A percentile compares a stretch with the other conserved stretches of the same genome.
Evolutionary conservation across 306 rosid genomes (phyloP).

Genomic region (Morella rubra): DNA sequence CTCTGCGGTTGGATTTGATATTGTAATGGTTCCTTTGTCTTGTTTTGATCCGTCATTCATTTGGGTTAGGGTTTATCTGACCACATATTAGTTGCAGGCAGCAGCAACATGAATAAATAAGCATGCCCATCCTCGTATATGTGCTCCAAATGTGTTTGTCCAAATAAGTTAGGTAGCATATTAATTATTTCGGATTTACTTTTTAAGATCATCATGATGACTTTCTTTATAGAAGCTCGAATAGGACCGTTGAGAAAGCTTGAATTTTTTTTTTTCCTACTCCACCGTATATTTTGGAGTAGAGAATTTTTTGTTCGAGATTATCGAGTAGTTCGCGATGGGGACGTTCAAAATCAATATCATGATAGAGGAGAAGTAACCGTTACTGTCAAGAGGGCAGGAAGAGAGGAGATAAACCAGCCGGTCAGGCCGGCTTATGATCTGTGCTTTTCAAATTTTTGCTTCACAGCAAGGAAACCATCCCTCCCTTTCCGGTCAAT

Average conservation of each 20-base stretch:
- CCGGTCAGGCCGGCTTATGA: slow-evolving; percentile 52
- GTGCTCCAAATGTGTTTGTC: slow-evolving; percentile 6
- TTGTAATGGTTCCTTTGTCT: not conserved
- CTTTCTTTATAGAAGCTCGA: too few species aligned
- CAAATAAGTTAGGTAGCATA: slow-evolving; percentile 22
- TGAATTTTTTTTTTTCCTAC: not conserved
- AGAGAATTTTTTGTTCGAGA: not conserved
- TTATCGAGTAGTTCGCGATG: not conserved
- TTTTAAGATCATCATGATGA: too few species aligned
- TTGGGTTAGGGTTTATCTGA: not conserved
- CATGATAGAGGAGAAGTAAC: slow-evolving; percentile 24
- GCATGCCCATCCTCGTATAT: not conserved
- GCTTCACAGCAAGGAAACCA: slow-evolving; percentile 46
- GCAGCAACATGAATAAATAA: slow-evolving; percentile 22
- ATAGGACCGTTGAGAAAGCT: not conserved
- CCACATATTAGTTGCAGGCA: slow-evolving; percentile 4
- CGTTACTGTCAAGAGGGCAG: slow-evolving; percentile 40
- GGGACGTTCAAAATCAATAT: slow-evolving; percentile 7
- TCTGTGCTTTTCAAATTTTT: slow-evolving; percentile 31
- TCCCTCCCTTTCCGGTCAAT: slow-evolving; percentile 60
- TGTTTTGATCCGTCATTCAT: not conserved
- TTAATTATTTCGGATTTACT: not conserved
- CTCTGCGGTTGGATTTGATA: not conserved
- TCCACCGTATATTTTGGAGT: not conserved
- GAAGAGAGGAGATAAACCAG: slow-evolving; percentile 33